A percentile compares a stretch with the other conserved stretches of the same genome.
Conservation (phyloP, 768 basidiomycete genomes). For the Mycena rebaudengoi region DNA sequence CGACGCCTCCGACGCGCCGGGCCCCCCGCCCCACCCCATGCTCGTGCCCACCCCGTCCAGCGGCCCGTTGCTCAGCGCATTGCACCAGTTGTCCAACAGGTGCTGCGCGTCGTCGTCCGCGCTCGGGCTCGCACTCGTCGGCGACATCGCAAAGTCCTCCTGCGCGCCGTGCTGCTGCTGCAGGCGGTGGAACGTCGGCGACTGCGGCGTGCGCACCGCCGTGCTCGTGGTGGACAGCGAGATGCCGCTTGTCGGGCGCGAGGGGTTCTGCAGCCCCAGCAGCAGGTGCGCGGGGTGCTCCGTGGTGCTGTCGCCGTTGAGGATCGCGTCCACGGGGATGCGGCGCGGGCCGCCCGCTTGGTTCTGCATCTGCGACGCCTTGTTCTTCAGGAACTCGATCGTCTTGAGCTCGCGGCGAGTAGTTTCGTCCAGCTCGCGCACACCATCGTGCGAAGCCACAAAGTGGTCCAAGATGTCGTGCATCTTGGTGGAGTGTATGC, state of each 20-base stretch:
- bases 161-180: constrained; percentile 63
- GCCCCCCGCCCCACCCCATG: constrained; percentile 67
- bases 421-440: constrained; percentile 81
- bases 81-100: constrained; percentile 86
- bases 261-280: constrained; percentile 54
- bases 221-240: no score
- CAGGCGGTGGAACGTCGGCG: constrained; percentile 68
- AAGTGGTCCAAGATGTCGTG: constrained; percentile 83
- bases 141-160: constrained; percentile 61
- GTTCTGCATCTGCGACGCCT: constrained; percentile 63
- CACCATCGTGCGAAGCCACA: constrained; percentile 70
- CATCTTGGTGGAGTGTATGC: constrained; percentile 74
- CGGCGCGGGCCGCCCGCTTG: constrained; percentile 42
- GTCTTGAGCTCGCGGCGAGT: constrained; percentile 85
- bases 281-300: constrained; percentile 63
- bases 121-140: constrained; percentile 74
- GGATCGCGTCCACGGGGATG: constrained; percentile 34
- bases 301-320: constrained; percentile 34
- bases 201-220: constrained; percentile 44
- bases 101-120: constrained; percentile 86
- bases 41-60: constrained; percentile 60
- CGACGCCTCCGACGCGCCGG: constrained; percentile 62
- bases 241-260: no score
- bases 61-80: constrained; percentile 72
- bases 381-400: constrained; percentile 81